Evolutionary conservation across 169 alveolate genomes (phyloP).

Genomic region (Cryptosporidium muris): DNA sequence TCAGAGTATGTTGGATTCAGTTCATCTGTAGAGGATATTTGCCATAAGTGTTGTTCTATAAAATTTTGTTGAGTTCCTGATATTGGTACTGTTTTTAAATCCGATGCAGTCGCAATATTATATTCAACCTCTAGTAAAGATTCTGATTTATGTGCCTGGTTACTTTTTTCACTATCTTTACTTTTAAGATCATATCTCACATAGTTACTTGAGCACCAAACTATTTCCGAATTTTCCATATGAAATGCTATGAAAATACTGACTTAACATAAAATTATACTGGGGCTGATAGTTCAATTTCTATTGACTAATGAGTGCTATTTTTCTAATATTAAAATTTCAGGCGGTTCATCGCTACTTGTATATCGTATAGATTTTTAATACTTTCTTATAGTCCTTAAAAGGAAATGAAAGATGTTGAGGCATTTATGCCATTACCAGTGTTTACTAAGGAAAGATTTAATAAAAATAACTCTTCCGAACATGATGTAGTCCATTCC

Average conservation of each 20-base stretch:
- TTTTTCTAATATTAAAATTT: neutral
- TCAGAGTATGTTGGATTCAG: neutral
- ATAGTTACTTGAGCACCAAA: slow-evolving; percentile 70
- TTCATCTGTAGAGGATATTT: slow-evolving; percentile 1
- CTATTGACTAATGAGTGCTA: too few species aligned
- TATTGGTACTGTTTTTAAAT: slow-evolving; percentile 30
- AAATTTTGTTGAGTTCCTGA: slow-evolving; percentile 58
- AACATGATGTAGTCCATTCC: too few species aligned
- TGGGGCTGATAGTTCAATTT: too few species aligned
- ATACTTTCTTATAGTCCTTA: too few species aligned
- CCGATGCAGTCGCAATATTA: slow-evolving; percentile 35
- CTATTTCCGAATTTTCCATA: slow-evolving; percentile 26
- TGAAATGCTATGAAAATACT: too few species aligned
- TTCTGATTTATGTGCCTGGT: slow-evolving; percentile 11
- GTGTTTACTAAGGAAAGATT: neutral
- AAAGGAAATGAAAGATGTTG: slow-evolving; percentile 15
- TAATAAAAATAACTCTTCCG: neutral
- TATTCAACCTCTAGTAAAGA: slow-evolving; percentile 54
- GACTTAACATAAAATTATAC: too few species aligned
- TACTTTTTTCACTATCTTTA: neutral
- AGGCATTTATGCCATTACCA: slow-evolving; percentile 34
- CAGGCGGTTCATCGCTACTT: neutral
- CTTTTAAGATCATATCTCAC: slow-evolving; percentile 21
- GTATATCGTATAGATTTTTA: too few species aligned
- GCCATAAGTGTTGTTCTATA: slow-evolving; percentile 67